Base-by-base conservation (phyloP, 805 yeast species). In the Wickerhamomyces chambardii region DNA sequence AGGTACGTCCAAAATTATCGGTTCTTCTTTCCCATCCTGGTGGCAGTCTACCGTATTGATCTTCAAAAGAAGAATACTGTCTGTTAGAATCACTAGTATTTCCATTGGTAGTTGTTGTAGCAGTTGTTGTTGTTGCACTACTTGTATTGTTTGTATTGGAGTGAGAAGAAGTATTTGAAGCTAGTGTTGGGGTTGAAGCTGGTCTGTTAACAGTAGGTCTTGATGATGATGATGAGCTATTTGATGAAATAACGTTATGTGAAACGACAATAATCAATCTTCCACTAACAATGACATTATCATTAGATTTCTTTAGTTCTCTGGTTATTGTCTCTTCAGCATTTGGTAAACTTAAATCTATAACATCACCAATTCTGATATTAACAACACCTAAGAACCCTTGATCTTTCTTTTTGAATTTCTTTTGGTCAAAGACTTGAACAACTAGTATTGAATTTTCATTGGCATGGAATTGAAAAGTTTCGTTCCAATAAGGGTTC, bases 1-100 rank as follows among this genome's bases (percentile, higher is more conserved):
- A 92, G 1, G 97, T 90, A 54, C 99, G 76, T 21, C 98, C 98
- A 52, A 87, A 84, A 58, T 87, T 86, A 59, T 92, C 99, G 2
- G 97, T 89, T 62, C 98, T 75, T 49, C 98, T 78, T 61, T 92
- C 99, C 97, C 98, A 92, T 4, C 99, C 99, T 6, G 96, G 86
- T 4, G 98, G 99, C 46, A 92, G 69, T 54, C 96, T 72, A 30
- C 99, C 99, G 50, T 78, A 76, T 58, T 90, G 97, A 62, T 92
- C 99, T 61, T 92, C 98, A 57, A 92, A 92, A 2, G 97, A 85
- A 5, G 95, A 84, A 49, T 79, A 81, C 52, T 81, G 94, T 51
- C 87, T 74, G 46, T 45, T 33, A 30, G 56, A 39, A 6, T 49
- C 43, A 12, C 51, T 30, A 17, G 52, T 33, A 6, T 56, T 33